Percentiles rank a stretch among this genome's conserved stretches.
Conservation (phyloP, 78 protist species). For the Chrysochromulina parva region DNA sequence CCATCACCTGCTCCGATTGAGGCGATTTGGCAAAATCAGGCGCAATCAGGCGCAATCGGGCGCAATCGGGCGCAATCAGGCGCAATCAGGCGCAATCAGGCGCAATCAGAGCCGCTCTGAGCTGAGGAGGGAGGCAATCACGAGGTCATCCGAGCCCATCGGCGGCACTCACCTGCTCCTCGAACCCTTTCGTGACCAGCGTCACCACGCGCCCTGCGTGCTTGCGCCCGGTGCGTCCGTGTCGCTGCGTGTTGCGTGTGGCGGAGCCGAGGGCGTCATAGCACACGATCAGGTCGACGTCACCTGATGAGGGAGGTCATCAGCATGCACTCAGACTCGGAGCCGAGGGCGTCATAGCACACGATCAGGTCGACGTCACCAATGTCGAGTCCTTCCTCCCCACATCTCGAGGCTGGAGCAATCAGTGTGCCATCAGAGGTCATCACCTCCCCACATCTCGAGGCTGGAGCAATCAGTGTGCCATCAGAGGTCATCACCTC, state of each 20-base stretch:
- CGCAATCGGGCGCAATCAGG: too few relatives aligned
- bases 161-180: too few relatives aligned
- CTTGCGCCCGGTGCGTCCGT: conserved; percentile 94
- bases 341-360: conserved; percentile 74
- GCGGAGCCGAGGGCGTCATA: conserved; percentile 77
- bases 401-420: background rate
- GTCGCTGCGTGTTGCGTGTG: conserved; percentile 84
- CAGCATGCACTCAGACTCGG: conserved; percentile 1
- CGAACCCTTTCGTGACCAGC: too few relatives aligned
- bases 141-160: too few relatives aligned
- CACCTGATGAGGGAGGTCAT: background rate
- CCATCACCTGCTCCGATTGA: too few relatives aligned
- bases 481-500: background rate
- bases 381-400: conserved; percentile 42
- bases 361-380: conserved; percentile 91
- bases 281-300: conserved; percentile 87
- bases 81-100: too few relatives aligned
- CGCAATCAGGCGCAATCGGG: too few relatives aligned
- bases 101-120: too few relatives aligned
- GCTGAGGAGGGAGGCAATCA: too few relatives aligned
- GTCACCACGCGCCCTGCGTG: background rate
- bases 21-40: too few relatives aligned
- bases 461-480: too few relatives aligned
- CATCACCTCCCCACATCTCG: background rate
- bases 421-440: background rate